Evolutionary conservation across 306 rosid species (phyloP), one percentile per base, ranked within the genome.

Genomic region (Cercis canadensis): DNA sequence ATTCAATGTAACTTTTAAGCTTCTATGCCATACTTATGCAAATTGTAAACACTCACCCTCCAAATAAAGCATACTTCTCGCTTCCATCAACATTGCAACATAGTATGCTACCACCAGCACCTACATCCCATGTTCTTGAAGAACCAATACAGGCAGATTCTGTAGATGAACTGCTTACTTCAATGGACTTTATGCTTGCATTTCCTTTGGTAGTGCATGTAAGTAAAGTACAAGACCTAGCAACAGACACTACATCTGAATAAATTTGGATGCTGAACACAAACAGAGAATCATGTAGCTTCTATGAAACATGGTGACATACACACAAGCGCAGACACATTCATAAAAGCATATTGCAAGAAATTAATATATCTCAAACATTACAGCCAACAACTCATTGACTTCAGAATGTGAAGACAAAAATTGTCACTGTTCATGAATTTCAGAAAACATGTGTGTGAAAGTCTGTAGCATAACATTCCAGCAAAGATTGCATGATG

Each of bases 61-160:
- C 99, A 71, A 86, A 89, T 74, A 91, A 71, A 47, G 87, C 91
- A 79, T 85, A 84, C 50, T 71, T 84, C 83, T 90, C 94, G 62
- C 81, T 84, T 75, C 75, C 83, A 31, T 90, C 94, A 45, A 93
- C 97, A 72, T 93, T 87, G 81, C 90, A 84, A 74, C 90, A 93
- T 69, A 41, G 55, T 64, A 90, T 71, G 74, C 62, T 79, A 50
- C 96, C 97, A 43, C 88, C 56, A 31, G 61, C 31, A 67, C 97
- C 89, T 60, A 86, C 85, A 66, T 79, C 76, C 99, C 97, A 95
- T 6, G 83, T 39, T 68, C 60, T 87, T 37, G 88, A 81, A 52
- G 82, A 70, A 71, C 70, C 83, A 62, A 47, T 34, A 18, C 60
- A 63, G 50, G 77, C 69, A 72, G 82, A 78, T 50, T 19, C 76